Percentiles rank a stretch among this genome's conserved stretches.
Conservation (phyloP, 2,329 filamentous ascomycete species). For the Aphanoascus verrucosus region DNA sequence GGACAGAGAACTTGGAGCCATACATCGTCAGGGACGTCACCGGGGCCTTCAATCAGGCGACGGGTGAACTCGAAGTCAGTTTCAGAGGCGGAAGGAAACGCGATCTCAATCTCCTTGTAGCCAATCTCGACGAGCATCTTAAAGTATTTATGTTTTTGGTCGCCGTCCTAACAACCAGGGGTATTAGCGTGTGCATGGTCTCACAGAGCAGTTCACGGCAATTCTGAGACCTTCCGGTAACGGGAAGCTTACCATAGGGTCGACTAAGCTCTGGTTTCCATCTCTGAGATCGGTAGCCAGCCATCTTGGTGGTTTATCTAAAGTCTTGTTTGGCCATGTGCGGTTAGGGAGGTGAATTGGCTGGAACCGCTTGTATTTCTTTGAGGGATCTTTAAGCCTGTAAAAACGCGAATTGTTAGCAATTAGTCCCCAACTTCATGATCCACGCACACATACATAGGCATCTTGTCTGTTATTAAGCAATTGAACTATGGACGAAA, state of each 20-base stretch:
- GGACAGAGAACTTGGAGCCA: constrained; percentile 86
- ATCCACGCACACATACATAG: constrained; percentile 14
- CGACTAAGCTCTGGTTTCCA: constrained; percentile 85
- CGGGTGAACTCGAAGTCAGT: constrained; percentile 95
- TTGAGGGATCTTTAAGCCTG: constrained; percentile 42
- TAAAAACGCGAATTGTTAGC: not conserved
- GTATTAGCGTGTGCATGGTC: not conserved
- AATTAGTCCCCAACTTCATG: not conserved
- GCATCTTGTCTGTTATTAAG: constrained; percentile 13
- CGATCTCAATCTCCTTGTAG: constrained; percentile 96
- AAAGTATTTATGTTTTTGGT: constrained; percentile 93
- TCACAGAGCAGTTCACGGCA: not conserved
- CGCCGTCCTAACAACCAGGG: constrained; percentile 56
- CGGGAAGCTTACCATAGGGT: constrained; percentile 64
- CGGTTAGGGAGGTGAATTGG: constrained; percentile 41
- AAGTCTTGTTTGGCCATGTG: constrained; percentile 69
- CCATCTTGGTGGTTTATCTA: constrained; percentile 82
- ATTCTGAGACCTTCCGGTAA: not conserved
- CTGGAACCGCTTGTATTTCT: constrained; percentile 39
- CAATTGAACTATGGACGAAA: not conserved
- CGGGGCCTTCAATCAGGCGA: constrained; percentile 72
- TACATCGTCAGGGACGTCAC: constrained; percentile 75
- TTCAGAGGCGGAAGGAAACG: constrained; percentile 87
- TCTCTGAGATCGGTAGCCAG: constrained; percentile 80
- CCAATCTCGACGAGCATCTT: constrained; percentile 84